phyloP scores from a whole-genome alignment of 2,329 filamentous ascomycete genomes.

The Fusarium sp. region DNA sequence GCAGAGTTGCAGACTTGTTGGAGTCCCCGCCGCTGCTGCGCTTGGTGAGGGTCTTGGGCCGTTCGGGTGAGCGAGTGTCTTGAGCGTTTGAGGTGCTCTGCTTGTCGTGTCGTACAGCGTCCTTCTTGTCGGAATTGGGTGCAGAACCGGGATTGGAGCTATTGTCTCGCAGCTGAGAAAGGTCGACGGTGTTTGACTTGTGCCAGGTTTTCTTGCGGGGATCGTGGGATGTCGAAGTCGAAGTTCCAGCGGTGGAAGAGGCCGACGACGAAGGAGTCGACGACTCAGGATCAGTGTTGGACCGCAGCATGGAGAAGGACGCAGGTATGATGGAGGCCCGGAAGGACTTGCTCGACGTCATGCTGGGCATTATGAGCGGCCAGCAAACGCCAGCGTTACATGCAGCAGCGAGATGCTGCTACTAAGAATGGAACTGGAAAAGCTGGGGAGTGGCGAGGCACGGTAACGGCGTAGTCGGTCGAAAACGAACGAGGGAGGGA shows the following conservation, averaged over 20 bases:
- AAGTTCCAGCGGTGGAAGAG: constrained; percentile 5
- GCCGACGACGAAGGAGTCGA: constrained; percentile 27
- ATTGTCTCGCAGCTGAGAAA: constrained; percentile 37
- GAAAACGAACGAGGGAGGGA: background rate
- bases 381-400: constrained; percentile 45
- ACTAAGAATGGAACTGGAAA: constrained; percentile 40
- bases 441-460: constrained; percentile 28
- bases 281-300: constrained; percentile 46
- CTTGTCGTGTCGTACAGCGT: constrained; percentile 37
- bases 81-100: background rate
- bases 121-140: constrained; percentile 14
- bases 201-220: constrained; percentile 40
- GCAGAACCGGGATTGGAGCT: constrained; percentile 14
- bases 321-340: constrained; percentile 53
- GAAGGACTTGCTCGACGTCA: constrained; percentile 61
- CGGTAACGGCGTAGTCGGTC: background rate
- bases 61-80: constrained; percentile 32
- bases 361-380: constrained; percentile 47
- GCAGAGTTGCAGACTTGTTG: constrained; percentile 17
- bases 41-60: constrained; percentile 31
- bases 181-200: constrained; percentile 42
- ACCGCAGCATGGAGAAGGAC: constrained; percentile 51
- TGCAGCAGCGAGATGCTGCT: constrained; percentile 42
- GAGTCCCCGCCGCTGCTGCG: constrained; percentile 12
- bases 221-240: constrained; percentile 11